Evolutionary conservation across 345 rosid genomes (phyloP).

Genomic region (Hypericum perforatum): DNA sequence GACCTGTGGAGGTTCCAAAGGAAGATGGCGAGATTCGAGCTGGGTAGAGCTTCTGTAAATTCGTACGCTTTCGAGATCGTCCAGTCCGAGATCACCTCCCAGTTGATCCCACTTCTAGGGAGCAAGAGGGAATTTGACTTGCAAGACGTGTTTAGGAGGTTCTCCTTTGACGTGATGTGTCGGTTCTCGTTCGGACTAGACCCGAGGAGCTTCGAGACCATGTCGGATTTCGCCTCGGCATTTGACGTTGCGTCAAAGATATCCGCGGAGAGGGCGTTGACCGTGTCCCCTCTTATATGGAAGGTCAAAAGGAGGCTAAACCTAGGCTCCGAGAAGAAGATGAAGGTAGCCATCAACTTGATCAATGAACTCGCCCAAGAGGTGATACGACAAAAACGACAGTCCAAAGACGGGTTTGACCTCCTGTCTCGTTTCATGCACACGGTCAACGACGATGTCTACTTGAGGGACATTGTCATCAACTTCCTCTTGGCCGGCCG

Average conservation of each 20-base stretch:
- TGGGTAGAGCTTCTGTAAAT: slow-evolving; percentile 34
- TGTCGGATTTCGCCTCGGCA: slow-evolving; percentile 44
- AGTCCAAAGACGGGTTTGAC: slow-evolving; percentile 32
- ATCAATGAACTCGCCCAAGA: slow-evolving; percentile 42
- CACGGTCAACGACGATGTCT: slow-evolving; percentile 30
- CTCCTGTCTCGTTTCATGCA: slow-evolving; percentile 62
- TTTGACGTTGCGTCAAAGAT: slow-evolving; percentile 55
- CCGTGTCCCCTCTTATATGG: slow-evolving; percentile 42
- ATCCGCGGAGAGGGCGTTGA: slow-evolving; percentile 57
- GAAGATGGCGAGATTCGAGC: slow-evolving; percentile 54
- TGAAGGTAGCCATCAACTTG: slow-evolving; percentile 33
- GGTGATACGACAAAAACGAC: slow-evolving; percentile 37
- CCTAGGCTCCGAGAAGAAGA: slow-evolving; percentile 50
- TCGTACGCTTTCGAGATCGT: slow-evolving; percentile 46
- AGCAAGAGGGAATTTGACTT: slow-evolving; percentile 22
- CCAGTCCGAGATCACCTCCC: slow-evolving; percentile 33
- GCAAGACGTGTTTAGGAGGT: slow-evolving; percentile 54
- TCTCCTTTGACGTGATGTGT: slow-evolving; percentile 58
- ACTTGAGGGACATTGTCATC: slow-evolving; percentile 51
- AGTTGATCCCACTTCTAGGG: slow-evolving; percentile 34
- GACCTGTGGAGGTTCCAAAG: slow-evolving; percentile 60
- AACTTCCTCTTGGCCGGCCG: slow-evolving; percentile 63
- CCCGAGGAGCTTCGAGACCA: slow-evolving; percentile 50
- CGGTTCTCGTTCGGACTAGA: slow-evolving; percentile 56
- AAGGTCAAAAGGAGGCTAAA: slow-evolving; percentile 48